These are phyloP conservation scores for Drosera spatulata DNA, from an alignment of 179 eudicot genomes.

Conservation along the genomic window DNA sequence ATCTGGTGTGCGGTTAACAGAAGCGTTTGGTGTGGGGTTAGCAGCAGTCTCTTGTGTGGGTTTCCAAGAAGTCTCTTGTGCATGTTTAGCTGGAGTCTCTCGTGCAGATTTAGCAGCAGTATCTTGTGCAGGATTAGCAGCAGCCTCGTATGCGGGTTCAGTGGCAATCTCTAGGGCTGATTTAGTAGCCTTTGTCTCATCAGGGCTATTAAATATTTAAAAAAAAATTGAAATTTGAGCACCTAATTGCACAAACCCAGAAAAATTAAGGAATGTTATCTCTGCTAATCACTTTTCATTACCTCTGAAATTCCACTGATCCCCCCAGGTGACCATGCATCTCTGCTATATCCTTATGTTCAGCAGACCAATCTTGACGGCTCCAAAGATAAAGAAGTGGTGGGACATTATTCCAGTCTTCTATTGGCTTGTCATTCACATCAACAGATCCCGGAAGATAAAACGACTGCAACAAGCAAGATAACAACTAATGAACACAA, in stretches of 20 bases:
- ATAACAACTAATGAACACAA: background rate
- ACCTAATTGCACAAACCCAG: background rate
- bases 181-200: too few relatives aligned
- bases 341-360: conserved; percentile 54
- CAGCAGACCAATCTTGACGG: conserved; percentile 52
- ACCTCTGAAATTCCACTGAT: conserved; percentile 15
- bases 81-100: too few relatives aligned
- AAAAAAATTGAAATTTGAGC: background rate
- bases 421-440: conserved; percentile 60
- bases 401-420: conserved; percentile 60
- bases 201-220: background rate
- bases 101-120: too few relatives aligned
- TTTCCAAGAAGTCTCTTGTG: too few relatives aligned
- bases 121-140: too few relatives aligned
- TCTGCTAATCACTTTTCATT: background rate
- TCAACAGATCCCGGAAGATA: conserved; percentile 93
- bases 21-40: too few relatives aligned
- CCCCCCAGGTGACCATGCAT: conserved; percentile 38
- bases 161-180: too few relatives aligned
- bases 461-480: conserved; percentile 48
- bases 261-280: background rate
- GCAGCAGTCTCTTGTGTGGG: too few relatives aligned
- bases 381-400: conserved; percentile 95
- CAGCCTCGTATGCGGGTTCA: too few relatives aligned
- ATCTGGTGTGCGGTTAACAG: too few relatives aligned